Conservation (phyloP, 1,139 yeast genomes). For the Suhomyces anneliseae region DNA sequence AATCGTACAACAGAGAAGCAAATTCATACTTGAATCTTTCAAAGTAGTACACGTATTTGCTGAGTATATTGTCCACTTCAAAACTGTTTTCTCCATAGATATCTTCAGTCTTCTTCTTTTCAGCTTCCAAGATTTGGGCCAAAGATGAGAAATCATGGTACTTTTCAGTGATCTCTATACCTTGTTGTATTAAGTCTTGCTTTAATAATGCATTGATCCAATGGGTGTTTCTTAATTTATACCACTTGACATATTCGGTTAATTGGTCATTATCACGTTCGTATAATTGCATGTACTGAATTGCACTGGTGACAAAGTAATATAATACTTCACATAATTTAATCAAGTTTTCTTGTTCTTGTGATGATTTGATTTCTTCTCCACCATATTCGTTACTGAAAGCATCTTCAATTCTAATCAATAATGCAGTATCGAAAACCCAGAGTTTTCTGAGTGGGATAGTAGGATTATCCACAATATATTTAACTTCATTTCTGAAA, state of each 20-base stretch:
- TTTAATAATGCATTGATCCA: conserved; percentile 60
- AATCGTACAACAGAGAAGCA: conserved; percentile 64
- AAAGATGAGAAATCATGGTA: conserved; percentile 67
- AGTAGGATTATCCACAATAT: conserved; percentile 24
- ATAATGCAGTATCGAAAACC: conserved; percentile 41
- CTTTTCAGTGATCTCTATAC: conserved; percentile 64
- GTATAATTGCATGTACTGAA: conserved; percentile 31
- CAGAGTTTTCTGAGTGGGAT: conserved; percentile 30
- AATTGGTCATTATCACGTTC: conserved; percentile 25
- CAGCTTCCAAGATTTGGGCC: conserved; percentile 61
- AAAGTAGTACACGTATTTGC: conserved; percentile 54
- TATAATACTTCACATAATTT: conserved; percentile 35
- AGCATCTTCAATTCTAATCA: conserved; percentile 34
- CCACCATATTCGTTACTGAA: conserved; percentile 20
- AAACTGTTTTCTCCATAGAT: conserved; percentile 22
- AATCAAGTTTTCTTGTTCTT: conserved; percentile 21
- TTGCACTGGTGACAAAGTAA: conserved; percentile 39
- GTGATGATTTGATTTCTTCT: conserved; percentile 14
- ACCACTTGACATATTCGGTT: conserved; percentile 38
- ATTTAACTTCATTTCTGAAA: conserved; percentile 41
- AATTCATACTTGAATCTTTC: conserved; percentile 65
- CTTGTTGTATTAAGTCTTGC: conserved; percentile 50
- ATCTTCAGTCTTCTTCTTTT: conserved; percentile 37
- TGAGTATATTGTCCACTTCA: conserved; percentile 18
- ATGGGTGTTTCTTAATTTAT: conserved; percentile 25